Evolutionary conservation across 495 filamentous ascomycete genomes (phyloP).

Genomic region (Aspergillus olivimuriae): DNA sequence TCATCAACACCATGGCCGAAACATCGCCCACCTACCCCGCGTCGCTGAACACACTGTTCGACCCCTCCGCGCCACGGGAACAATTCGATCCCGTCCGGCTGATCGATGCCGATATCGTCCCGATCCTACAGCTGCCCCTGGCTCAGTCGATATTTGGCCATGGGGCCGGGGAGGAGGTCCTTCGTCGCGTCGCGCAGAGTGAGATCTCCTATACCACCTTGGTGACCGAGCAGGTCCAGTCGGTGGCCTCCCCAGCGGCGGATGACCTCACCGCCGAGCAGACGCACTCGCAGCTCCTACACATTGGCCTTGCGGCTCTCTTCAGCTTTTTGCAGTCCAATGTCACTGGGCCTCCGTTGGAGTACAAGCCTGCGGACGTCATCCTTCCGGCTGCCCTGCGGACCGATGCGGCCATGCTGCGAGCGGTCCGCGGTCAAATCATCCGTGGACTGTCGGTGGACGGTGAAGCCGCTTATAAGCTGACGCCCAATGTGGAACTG

Average conservation of each 20-base stretch:
- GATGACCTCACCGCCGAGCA: slow-evolving; percentile 25
- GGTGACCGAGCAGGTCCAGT: slow-evolving; percentile 24
- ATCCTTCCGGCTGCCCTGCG: slow-evolving; percentile 47
- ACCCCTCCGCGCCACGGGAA: slow-evolving; percentile 20
- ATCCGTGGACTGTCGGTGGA: slow-evolving; percentile 66
- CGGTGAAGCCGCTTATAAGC: slow-evolving; percentile 77
- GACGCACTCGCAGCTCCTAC: slow-evolving; percentile 40
- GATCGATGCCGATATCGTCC: slow-evolving; percentile 28
- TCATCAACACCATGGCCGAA: slow-evolving; percentile 31
- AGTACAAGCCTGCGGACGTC: slow-evolving; percentile 42
- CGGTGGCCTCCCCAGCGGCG: not conserved
- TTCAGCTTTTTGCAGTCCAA: slow-evolving; percentile 86
- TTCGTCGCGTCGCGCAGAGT: slow-evolving; percentile 21
- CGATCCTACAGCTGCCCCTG: slow-evolving; percentile 33
- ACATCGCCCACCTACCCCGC: slow-evolving; percentile 17
- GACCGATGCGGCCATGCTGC: slow-evolving; percentile 18
- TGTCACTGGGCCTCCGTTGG: slow-evolving; percentile 80
- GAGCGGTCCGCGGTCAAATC: slow-evolving; percentile 44
- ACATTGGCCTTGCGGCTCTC: slow-evolving; percentile 64
- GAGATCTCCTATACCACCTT: slow-evolving; percentile 34
- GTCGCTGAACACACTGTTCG: slow-evolving; percentile 31
- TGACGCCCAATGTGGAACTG: slow-evolving; percentile 76
- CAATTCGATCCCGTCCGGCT: slow-evolving; percentile 34
- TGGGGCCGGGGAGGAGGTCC: slow-evolving; percentile 13
- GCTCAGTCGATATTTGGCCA: slow-evolving; percentile 33